phyloP scores from a whole-genome alignment of 306 rosid genomes.

The Parietaria judaica region DNA sequence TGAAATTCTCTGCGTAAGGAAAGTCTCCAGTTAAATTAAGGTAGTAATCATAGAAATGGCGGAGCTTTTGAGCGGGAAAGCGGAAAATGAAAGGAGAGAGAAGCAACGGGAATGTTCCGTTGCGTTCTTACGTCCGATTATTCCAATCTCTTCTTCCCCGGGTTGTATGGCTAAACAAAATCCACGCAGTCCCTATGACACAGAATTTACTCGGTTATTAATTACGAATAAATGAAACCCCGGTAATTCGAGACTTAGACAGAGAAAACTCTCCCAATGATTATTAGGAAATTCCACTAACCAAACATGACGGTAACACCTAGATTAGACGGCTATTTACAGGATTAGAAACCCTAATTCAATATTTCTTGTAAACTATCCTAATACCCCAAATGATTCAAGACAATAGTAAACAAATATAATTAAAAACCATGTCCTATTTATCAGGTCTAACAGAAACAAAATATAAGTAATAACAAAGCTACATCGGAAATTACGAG shows the following conservation, averaged over 20 bases:
- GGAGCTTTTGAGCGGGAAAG: not conserved
- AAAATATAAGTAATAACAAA: no score
- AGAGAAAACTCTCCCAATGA: not conserved
- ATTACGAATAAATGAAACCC: not conserved
- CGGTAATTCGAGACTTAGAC: not conserved
- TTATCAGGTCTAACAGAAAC: no score
- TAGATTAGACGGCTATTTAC: no score
- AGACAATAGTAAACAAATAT: no score
- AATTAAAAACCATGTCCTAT: no score
- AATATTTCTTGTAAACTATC: no score
- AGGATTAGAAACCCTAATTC: no score
- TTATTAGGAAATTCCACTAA: not conserved
- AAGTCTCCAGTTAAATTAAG: not conserved
- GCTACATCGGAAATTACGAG: no score
- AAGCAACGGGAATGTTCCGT: slow-evolving; percentile 9
- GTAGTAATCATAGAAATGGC: not conserved
- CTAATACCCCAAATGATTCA: no score
- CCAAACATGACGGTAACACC: no score
- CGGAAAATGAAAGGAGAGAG: not conserved
- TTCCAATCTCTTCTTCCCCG: slow-evolving; percentile 61
- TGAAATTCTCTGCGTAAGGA: slow-evolving; percentile 70
- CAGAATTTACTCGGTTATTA: not conserved
- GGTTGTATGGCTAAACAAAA: slow-evolving; percentile 84
- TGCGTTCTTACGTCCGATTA: slow-evolving; percentile 74
- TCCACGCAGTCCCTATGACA: slow-evolving; percentile 62